Base-by-base conservation (phyloP, 192 early-diverging fungal genomes). In the Coemansia sp. region DNA sequence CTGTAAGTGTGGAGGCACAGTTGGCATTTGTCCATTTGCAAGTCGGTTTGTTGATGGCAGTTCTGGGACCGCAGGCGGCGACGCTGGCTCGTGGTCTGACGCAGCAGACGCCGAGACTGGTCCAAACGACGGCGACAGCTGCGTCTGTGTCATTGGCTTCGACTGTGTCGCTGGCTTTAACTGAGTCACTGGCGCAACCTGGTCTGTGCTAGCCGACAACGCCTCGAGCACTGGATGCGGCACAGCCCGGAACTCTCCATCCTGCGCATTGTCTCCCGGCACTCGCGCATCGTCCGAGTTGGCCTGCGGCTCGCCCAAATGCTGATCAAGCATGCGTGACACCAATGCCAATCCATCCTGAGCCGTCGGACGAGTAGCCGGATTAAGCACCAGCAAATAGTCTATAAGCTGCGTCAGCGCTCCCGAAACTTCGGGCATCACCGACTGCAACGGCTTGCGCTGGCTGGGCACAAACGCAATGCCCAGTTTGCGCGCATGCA, bases 311-410 rank as follows among this genome's bases (percentile, higher is more conserved):
- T 72, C 69, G 15, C 75, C 75, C 46, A 78, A 50, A 1, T 64
- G 53, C 31, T 72, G 62, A 34, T 78, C 75, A 7, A 78, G 75
- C 66, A 78, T 69, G 4, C 59, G 22, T n/a, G 75, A 78, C 19
- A 78, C 75, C 22, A 69, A 80, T 34, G 70, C 64, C 49, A 97
- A 65, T 0, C 89, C 85, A n/a, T 94, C 89, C 15, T 75, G 69
- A 0, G 94, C 92, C 0, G 90, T 90, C 4, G 90, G 85, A 22
- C 95, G 77, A 31, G 79, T 74, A 23, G 78, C 82, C 19, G 95
- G 95, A 55, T 95, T 91, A 54, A 93, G 93, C 36, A 83, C 82
- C 20, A 97, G 71, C 56, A 93, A 74, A 26, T 88, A 87, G 11
- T 82, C 85, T 2, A 97, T 74, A 4, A 97, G 51, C 37, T 85